Conservation (phyloP, 805 yeast species). For the Saccharomycopsis fibuligera region DNA sequence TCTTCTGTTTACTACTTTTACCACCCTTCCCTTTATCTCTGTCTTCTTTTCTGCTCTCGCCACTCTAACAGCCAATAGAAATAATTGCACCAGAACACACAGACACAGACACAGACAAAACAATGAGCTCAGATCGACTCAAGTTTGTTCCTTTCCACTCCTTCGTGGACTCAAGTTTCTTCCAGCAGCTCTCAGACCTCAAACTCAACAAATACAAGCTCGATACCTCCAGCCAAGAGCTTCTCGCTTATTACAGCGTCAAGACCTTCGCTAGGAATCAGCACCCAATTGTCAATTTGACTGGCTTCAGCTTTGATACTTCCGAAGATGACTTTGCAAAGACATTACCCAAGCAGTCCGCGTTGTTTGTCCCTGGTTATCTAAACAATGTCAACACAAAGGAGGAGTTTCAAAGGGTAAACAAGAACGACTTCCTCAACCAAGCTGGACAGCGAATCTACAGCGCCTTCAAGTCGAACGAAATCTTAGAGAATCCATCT, state of each 20-base stretch:
- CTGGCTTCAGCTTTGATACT: constrained; percentile 30
- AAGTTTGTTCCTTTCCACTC: constrained; percentile 53
- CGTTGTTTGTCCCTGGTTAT: constrained; percentile 32
- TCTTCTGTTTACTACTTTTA: background rate
- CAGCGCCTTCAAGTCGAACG: constrained; percentile 29
- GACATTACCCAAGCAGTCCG: constrained; percentile 23
- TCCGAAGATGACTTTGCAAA: constrained; percentile 12
- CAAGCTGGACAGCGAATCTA: constrained; percentile 31
- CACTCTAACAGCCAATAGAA: too few relatives aligned
- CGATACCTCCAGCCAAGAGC: constrained; percentile 38
- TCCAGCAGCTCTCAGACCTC: constrained; percentile 61
- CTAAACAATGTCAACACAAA: constrained; percentile 69
- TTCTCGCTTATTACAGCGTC: constrained; percentile 32
- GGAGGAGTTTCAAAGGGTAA: constrained; percentile 70
- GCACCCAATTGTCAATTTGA: constrained; percentile 28
- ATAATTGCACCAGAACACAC: too few relatives aligned
- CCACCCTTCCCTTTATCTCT: too few relatives aligned
- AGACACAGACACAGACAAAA: background rate
- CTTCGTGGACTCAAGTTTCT: constrained; percentile 82
- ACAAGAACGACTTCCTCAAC: constrained; percentile 55
- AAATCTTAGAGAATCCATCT: constrained; percentile 35
- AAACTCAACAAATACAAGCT: constrained; percentile 72
- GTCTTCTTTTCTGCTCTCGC: background rate
- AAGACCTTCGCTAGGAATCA: constrained; percentile 28
- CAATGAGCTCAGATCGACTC: constrained; percentile 8